These are phyloP conservation scores for Colletotrichum kahawae DNA, from an alignment of 2,329 filamentous ascomycete species.

Conservation along the genomic window DNA sequence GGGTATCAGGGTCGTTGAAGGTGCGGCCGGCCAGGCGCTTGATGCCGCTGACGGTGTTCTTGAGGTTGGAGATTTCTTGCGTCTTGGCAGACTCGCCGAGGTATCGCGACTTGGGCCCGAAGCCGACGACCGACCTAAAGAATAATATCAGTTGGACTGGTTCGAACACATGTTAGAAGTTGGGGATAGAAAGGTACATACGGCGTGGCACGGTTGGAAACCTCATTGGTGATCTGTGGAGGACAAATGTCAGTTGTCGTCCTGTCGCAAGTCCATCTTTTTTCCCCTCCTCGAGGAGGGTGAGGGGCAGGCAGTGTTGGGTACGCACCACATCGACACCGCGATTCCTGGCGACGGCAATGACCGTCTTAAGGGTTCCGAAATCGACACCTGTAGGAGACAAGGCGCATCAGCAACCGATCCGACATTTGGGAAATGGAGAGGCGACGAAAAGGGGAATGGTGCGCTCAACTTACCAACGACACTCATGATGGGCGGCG, in stretches of 20 bases:
- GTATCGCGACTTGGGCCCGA: constrained; percentile 92
- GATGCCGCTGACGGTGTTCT: constrained; percentile 94
- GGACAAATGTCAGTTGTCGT: constrained; percentile 19
- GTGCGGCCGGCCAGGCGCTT: constrained; percentile 91
- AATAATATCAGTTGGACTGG: constrained; percentile 15
- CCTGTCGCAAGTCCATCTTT: neutral
- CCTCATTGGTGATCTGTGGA: constrained; percentile 92
- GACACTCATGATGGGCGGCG: constrained; percentile 56
- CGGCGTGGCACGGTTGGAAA: constrained; percentile 97
- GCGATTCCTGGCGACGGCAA: constrained; percentile 96
- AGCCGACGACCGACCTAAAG: constrained; percentile 85
- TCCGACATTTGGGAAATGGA: neutral
- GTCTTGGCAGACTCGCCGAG: constrained; percentile 96
- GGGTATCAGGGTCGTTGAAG: constrained; percentile 88
- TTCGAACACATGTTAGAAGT: constrained; percentile 14
- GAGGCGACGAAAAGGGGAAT: neutral
- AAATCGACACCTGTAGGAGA: constrained; percentile 77
- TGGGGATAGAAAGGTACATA: constrained; percentile 60
- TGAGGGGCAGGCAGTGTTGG: constrained; percentile 22
- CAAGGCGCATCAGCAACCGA: constrained; percentile 18
- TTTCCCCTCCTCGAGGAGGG: neutral
- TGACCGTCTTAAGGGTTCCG: constrained; percentile 94
- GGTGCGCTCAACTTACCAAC: constrained; percentile 48
- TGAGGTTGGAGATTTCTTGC: constrained; percentile 98
- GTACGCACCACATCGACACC: constrained; percentile 96